Base-by-base conservation (phyloP, 2,329 filamentous ascomycete species). In the Ophiosphaerella narmari region DNA sequence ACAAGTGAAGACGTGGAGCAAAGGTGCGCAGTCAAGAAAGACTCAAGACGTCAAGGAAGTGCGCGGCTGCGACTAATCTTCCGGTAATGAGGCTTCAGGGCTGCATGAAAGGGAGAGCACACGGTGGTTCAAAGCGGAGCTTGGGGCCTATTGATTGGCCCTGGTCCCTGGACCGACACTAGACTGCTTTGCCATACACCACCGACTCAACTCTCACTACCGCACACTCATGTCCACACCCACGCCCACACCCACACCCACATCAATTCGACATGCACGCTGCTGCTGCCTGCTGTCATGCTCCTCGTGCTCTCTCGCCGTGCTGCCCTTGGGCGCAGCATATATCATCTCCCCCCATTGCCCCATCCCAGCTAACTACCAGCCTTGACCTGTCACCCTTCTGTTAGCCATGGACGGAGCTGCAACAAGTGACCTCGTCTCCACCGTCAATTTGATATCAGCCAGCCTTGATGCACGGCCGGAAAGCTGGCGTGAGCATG, bases 401-500 rank as follows among this genome's bases (percentile, higher is more conserved):
- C 18, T 21, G 18, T 21, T 21, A 21, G 18, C 18, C 16, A 66
- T 65, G 63, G 48, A 68, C 34, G 47, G 49, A 32, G 38, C 51
- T 16, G 53, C 40, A 11, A 16, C 43, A 39, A 39, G 60, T 33
- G 46, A 48, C 21, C 45, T 66, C 9, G 55, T 59, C 52, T 49
- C 67, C 12, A 70, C 65, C 23, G 59, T 73, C 13, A 55, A 59
- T 13, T 60, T 70, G 39, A 72, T 76, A 16, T 57, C 66, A 38
- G 48, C 52, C 5, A 72, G 67, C 52, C 67, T 76, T 11, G 60
- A 70, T 38, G 48, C 50, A 9, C 54, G 63, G 3, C 72, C 73
- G 12, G 43, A 62, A 24, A 61, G 72, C n/a, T 70, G 71, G 50
- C 57, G 57, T 21, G 51, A 66, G n/a, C 59, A 66, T 35, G 33